phyloP scores from a whole-genome alignment of 345 rosid genomes.

The Odontarrhena argentea region DNA sequence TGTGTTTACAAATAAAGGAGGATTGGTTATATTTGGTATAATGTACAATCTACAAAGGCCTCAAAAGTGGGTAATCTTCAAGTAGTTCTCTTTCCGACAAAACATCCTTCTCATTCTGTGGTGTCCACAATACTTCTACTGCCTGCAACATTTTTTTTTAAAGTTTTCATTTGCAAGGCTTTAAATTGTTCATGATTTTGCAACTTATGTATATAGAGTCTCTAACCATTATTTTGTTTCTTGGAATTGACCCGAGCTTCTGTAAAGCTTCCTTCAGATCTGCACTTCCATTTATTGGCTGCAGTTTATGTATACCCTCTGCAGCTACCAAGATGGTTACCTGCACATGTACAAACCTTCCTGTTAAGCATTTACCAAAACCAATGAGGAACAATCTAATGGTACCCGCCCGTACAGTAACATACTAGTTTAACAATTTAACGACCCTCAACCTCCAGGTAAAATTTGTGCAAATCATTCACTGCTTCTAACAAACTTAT shows the following conservation, averaged over 20 bases:
- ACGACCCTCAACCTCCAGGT: background rate
- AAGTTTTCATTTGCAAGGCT: slow-evolving; percentile 18
- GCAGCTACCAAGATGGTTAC: slow-evolving; percentile 92
- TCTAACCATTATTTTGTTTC: slow-evolving; percentile 71
- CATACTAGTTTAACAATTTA: background rate
- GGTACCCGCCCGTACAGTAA: background rate
- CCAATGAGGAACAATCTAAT: background rate
- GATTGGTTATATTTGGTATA: background rate
- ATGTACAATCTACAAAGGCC: slow-evolving; percentile 56
- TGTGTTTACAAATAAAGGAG: slow-evolving; percentile 1
- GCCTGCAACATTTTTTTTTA: slow-evolving; percentile 52
- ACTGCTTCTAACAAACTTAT: background rate
- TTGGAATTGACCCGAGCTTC: slow-evolving; percentile 74
- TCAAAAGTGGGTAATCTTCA: slow-evolving; percentile 88
- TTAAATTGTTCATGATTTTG: slow-evolving; percentile 1
- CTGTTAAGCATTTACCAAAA: background rate
- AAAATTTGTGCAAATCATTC: background rate
- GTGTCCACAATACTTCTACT: slow-evolving; percentile 96
- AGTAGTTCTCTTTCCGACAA: slow-evolving; percentile 77
- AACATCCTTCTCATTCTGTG: slow-evolving; percentile 80
- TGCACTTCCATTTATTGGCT: slow-evolving; percentile 59
- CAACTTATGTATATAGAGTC: background rate
- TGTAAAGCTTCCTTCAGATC: slow-evolving; percentile 86
- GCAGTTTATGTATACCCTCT: slow-evolving; percentile 79
- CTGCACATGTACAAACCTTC: slow-evolving; percentile 43